Conservation (phyloP, 805 yeast species). For the Zygosaccharomyces lentus region DNA sequence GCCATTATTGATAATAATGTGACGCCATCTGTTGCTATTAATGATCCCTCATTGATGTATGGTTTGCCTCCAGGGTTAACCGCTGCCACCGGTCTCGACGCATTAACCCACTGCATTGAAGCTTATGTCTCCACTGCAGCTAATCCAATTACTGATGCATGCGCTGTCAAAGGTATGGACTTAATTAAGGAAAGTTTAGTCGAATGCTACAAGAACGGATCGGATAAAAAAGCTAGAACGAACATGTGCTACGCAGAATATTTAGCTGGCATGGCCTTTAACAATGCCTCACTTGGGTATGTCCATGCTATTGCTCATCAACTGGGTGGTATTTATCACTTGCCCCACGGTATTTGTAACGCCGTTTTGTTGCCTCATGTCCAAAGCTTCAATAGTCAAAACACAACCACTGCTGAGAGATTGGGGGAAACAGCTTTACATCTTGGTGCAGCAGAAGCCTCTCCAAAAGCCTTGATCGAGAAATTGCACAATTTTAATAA, state of each 20-base stretch:
- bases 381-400: constrained; percentile 17
- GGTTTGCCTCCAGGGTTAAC: constrained; percentile 41
- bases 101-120: constrained; percentile 43
- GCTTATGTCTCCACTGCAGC: constrained; percentile 47
- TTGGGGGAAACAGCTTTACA: constrained; percentile 22
- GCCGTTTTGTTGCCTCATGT: constrained; percentile 46
- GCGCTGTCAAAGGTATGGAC: constrained; percentile 40
- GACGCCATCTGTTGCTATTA: constrained; percentile 42
- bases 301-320: constrained; percentile 42
- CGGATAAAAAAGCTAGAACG: constrained; percentile 41
- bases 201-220: constrained; percentile 38
- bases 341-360: constrained; percentile 44
- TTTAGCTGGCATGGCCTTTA: constrained; percentile 44
- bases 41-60: constrained; percentile 40
- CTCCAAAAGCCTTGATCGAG: constrained; percentile 19
- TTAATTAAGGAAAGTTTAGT: constrained; percentile 40
- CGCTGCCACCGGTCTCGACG: constrained; percentile 43
- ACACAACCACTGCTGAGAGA: constrained; percentile 14
- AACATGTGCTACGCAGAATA: constrained; percentile 43
- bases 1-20: constrained; percentile 42
- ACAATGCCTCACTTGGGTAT: constrained; percentile 41
- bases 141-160: constrained; percentile 43
- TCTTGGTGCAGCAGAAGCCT: constrained; percentile 15
- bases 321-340: constrained; percentile 38
- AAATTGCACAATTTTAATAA: constrained; percentile 15